phyloP scores from a whole-genome alignment of 139 green algal species.

The Limnomonas spitsbergensis region DNA sequence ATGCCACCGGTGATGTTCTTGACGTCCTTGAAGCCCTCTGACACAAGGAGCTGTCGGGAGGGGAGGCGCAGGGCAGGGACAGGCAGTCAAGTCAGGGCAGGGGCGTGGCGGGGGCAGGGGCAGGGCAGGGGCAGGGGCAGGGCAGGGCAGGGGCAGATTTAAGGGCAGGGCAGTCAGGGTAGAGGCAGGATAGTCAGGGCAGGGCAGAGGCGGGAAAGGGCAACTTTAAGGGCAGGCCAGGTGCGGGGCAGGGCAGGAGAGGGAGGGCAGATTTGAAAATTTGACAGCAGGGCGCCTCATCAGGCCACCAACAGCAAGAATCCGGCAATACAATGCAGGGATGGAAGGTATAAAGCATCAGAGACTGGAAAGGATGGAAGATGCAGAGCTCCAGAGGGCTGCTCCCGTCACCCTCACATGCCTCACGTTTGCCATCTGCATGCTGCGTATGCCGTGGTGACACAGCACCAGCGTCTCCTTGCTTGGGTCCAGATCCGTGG shows the following conservation, averaged over 20 bases:
- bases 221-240: neutral
- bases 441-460: slow-evolving; percentile 78
- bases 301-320: neutral
- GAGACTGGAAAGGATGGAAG: too few relatives aligned
- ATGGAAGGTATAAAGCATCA: too few relatives aligned
- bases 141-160: neutral
- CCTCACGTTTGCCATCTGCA: slow-evolving; percentile 47
- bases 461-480: slow-evolving; percentile 76
- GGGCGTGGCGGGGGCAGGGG: neutral
- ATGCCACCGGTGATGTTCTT: slow-evolving; percentile 78
- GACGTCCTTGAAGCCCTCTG: slow-evolving; percentile 61
- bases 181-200: neutral
- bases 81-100: neutral
- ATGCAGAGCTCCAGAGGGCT: neutral
- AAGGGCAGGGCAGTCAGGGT: neutral
- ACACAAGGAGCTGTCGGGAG: slow-evolving; percentile 39
- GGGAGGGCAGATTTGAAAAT: neutral
- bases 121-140: neutral
- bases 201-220: neutral
- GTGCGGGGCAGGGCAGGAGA: neutral
- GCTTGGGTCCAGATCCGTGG: slow-evolving; percentile 49
- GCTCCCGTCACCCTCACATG: neutral
- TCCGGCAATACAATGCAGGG: too few relatives aligned
- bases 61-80: neutral
- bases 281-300: neutral